Base-by-base conservation (phyloP, 257 asterid species). In the Nicotiana benthamiana region DNA sequence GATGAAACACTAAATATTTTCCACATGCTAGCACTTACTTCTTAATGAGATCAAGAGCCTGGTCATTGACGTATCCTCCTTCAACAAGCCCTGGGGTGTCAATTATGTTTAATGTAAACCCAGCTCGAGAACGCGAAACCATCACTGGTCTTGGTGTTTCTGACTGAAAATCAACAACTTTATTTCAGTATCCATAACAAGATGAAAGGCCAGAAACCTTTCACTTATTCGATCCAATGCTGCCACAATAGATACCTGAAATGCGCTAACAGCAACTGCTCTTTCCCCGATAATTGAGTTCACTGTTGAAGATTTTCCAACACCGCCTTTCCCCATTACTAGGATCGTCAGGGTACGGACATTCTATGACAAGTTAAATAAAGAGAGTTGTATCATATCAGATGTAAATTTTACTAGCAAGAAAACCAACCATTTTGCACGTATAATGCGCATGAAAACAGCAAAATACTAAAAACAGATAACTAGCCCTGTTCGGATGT, bases 291-390 rank as follows among this genome's bases (percentile, higher is more conserved):
- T 81, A 57, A 96, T 89, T 24, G 99, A 96, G 82, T 96, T 96
- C 82, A 96, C 90, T 6, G 95, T 90, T 53, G 99, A 96, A 52
- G 99, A 96, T 87, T 96, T 96, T 64, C 99, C 99, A 79, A 96
- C 98, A 67, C 99, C 99, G 0, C 98, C 94, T 90, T 96, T 96
- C 79, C 99, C 99, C 97, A 94, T 91, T 77, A 96, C 97, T 75
- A 96, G 93, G 83, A 96, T 85, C 12, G 98, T 96, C 89, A 96
- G 75, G 16, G 97, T 89, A 86, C 79, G 84, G 54, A 94, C 97
- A 75, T 93, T 85, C 99, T 96, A 85, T 85, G 85, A 72, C 22
- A 72, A 46, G 40, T 46, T 43, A 46, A 46, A 72, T 24, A 46
- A 46, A 24, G 78, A 26, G 60, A 13, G 78, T 72, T 13, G 40